Base-by-base conservation (phyloP, 1,139 yeast genomes). In the Debaryomyces sp. region DNA sequence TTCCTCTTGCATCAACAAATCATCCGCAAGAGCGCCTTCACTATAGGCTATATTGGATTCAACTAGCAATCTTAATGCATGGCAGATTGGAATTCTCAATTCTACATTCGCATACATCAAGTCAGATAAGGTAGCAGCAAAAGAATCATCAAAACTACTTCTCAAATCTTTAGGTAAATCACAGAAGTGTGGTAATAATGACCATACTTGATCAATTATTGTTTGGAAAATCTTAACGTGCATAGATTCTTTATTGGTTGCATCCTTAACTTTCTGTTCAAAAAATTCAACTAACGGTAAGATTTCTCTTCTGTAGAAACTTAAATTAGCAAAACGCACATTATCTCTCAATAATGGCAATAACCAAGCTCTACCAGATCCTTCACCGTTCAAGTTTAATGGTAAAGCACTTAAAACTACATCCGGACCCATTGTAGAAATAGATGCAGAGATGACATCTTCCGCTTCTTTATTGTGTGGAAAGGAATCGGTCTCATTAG, bases 321-420 rank as follows among this genome's bases (percentile, higher is more conserved):
- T 74, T 48, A 95, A 73, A 49, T 80, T 77, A 1, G 97, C 87
- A 61, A 82, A 80, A 57, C 85, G 80, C 26, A 90, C 88, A 60
- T 89, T 84, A 59, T 92, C 97, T 69, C 98, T 86, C 53, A 94
- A 79, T 33, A 95, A 66, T n/a, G 99, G 99, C 54, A 94, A 78
- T 58, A 94, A 64, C 98, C 98, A 94, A 43, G 97, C 97, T 66
- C 98, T 82, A 44, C 96, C 96, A 21, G 87, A 80, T 42, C 73
- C 69, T 37, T 68, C 68, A 9, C 60, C 52, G 17, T 71, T 70
- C 59, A 94, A 76, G 62, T 92, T 90, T 62, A 94, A 76, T 8
- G 99, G 99, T 40, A 94, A 76, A 7, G 81, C 73, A 45, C 81
- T 70, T 51, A 94, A 72, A 3, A 94, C 94, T 6, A 77, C 82